Conservation (phyloP, 257 asterid species). For the Nicotiana benthamiana region DNA sequence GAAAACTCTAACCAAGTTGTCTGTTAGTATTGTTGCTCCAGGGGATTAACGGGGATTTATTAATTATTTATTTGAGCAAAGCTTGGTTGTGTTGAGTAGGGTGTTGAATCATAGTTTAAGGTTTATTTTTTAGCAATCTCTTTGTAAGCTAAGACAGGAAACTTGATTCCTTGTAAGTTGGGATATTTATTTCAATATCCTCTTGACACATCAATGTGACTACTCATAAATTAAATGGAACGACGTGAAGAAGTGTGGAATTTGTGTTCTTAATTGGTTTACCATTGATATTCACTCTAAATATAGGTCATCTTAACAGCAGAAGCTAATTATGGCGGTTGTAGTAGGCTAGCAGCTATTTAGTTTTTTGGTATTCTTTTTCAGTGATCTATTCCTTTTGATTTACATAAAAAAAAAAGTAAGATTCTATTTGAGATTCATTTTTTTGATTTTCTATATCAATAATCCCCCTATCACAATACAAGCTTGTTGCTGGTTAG, state of each 20-base stretch:
- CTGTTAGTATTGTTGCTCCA: conserved; percentile 2
- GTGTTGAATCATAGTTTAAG: background rate
- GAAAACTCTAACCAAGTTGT: background rate
- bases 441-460: background rate
- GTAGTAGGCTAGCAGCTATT: background rate
- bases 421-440: background rate
- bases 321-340: background rate
- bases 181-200: conserved; percentile 11
- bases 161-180: conserved; percentile 8
- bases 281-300: background rate
- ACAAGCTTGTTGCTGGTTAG: background rate
- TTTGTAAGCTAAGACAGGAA: background rate
- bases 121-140: background rate
- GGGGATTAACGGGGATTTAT: background rate
- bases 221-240: background rate
- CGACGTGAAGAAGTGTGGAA: background rate
- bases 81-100: conserved; percentile 7
- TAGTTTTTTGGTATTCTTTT: background rate
- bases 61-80: conserved; percentile 6
- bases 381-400: background rate
- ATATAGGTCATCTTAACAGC: background rate
- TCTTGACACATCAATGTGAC: background rate
- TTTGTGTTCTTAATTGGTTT: background rate
- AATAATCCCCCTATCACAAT: background rate
- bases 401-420: background rate